phyloP scores from a whole-genome alignment of 1,284 basidiomycete genomes.

The Rhizoctonia solani region DNA sequence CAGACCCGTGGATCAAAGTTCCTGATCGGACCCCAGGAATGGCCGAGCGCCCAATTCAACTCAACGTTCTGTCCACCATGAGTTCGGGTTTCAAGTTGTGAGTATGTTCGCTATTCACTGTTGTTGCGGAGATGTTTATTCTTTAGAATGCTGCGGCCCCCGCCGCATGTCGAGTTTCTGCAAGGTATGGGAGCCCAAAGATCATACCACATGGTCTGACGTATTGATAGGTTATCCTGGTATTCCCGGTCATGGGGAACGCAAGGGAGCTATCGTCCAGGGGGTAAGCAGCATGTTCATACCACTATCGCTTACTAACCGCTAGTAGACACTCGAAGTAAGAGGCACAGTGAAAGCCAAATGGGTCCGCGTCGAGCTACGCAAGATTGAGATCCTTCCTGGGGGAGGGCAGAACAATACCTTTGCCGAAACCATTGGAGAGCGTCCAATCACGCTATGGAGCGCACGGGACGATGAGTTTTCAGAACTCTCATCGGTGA shows the following conservation, averaged over 20 bases:
- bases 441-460: constrained; percentile 73
- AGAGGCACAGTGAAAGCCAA: constrained; percentile 79
- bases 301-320: constrained; percentile 1
- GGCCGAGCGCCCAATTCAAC: constrained; percentile 25
- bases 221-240: constrained; percentile 71
- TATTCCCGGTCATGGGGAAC: constrained; percentile 70
- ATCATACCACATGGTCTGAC: constrained; percentile 25
- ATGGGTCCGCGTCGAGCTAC: constrained; percentile 84
- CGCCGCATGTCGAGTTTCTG: constrained; percentile 82
- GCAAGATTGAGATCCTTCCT: constrained; percentile 81
- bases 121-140: constrained; percentile 2
- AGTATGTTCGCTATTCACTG: background rate
- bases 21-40: background rate
- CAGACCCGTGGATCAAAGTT: background rate
- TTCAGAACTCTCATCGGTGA: constrained; percentile 64
- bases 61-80: constrained; percentile 7
- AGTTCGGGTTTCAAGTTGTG: constrained; percentile 33
- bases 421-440: constrained; percentile 72
- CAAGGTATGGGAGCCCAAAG: constrained; percentile 56
- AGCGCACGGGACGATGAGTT: constrained; percentile 69
- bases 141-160: constrained; percentile 69
- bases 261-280: constrained; percentile 77
- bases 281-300: constrained; percentile 58
- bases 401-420: constrained; percentile 67
- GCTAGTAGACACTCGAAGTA: constrained; percentile 51